Conservation (phyloP, 2,329 filamentous ascomycete species). For the Colletotrichum costaricense region DNA sequence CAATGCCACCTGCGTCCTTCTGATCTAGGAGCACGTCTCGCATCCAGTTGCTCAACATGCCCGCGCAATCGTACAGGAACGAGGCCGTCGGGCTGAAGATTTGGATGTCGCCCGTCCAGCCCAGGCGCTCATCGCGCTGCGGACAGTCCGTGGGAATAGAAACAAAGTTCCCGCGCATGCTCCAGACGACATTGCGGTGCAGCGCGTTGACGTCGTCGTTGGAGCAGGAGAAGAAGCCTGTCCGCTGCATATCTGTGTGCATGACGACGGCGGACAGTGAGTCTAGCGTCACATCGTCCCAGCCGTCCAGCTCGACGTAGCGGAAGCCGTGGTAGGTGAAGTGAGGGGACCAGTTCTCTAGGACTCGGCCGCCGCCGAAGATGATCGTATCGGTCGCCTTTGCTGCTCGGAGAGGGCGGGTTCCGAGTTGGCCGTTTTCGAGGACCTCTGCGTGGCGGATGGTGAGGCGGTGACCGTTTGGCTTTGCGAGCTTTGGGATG, state of each 20-base stretch:
- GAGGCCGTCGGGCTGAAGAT: conserved; percentile 62
- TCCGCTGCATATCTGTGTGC: conserved; percentile 63
- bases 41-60: conserved; percentile 62
- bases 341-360: conserved; percentile 51
- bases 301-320: conserved; percentile 60
- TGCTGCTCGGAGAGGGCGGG: conserved; percentile 54
- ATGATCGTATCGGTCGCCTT: conserved; percentile 54
- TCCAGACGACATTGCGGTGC: conserved; percentile 65
- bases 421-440: conserved; percentile 56
- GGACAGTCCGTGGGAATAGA: conserved; percentile 68
- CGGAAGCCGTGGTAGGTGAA: conserved; percentile 68
- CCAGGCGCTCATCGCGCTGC: conserved; percentile 64
- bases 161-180: conserved; percentile 69
- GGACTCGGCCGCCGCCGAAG: conserved; percentile 35
- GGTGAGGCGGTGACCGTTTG: conserved; percentile 53
- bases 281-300: conserved; percentile 42
- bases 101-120: conserved; percentile 64
- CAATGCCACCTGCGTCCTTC: conserved; percentile 47
- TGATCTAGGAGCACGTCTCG: conserved; percentile 53
- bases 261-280: conserved; percentile 48
- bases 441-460: conserved; percentile 68
- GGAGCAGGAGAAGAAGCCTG: conserved; percentile 63
- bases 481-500: conserved; percentile 45
- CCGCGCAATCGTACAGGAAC: conserved; percentile 64
- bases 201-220: conserved; percentile 62